Evolutionary conservation across 306 rosid genomes (phyloP).

Genomic region (Trifolium repens): DNA sequence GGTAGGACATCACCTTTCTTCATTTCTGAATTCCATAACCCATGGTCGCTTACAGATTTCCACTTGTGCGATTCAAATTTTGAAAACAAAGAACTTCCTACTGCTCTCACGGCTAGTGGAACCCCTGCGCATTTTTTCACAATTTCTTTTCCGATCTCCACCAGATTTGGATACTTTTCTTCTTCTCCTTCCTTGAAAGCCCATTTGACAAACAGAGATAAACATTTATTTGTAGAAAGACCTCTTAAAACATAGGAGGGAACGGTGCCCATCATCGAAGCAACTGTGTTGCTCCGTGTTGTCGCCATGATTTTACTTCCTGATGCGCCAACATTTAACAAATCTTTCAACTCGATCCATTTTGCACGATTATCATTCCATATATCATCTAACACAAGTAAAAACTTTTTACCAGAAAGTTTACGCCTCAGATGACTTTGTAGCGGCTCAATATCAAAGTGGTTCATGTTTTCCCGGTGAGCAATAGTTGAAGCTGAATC

Average conservation of each 20-base stretch:
- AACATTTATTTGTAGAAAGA: not conserved
- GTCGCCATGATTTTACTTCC: conserved; percentile 14
- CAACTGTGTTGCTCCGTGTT: not conserved
- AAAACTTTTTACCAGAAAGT: not conserved
- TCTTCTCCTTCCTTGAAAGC: conserved; percentile 3
- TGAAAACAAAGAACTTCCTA: not conserved
- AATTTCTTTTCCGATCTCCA: not conserved
- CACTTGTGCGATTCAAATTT: not conserved
- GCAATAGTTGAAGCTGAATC: not conserved
- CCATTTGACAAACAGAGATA: not conserved
- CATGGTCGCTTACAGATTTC: not conserved
- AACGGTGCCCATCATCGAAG: conserved; percentile 11
- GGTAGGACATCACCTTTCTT: not conserved
- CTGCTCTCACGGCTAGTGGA: not conserved
- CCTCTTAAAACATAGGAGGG: not conserved
- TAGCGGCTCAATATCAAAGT: not conserved
- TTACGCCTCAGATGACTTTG: not conserved
- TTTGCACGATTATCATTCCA: not conserved
- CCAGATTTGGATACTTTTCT: not conserved
- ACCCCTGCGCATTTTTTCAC: not conserved
- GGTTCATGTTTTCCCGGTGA: not conserved
- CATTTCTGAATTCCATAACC: not conserved
- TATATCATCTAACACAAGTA: conserved; percentile 11
- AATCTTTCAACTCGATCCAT: not conserved
- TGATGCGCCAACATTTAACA: not conserved